Evolutionary conservation across 306 rosid genomes (phyloP).

Genomic region (Luffa aegyptiaca): DNA sequence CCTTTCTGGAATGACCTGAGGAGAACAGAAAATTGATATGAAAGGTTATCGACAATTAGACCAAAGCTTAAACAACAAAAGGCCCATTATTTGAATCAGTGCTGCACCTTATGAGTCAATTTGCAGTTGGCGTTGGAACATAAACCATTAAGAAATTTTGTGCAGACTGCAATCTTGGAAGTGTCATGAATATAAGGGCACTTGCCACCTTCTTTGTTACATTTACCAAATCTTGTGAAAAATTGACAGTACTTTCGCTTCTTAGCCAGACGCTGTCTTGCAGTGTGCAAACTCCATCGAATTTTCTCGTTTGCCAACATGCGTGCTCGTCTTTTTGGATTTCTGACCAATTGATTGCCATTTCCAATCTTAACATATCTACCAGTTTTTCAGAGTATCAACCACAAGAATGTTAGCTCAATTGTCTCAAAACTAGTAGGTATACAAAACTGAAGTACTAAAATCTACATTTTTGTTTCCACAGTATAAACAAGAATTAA

Average conservation of each 20-base stretch:
- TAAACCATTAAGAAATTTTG: slow-evolving; percentile 85
- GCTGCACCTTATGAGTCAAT: slow-evolving; percentile 85
- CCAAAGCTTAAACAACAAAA: background rate
- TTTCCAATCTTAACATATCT: slow-evolving; percentile 89
- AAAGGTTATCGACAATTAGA: slow-evolving; percentile 11
- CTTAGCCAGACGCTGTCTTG: slow-evolving; percentile 80
- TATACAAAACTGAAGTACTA: background rate
- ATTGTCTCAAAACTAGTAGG: background rate
- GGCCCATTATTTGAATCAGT: background rate
- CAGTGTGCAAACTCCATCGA: slow-evolving; percentile 98
- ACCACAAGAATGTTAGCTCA: background rate
- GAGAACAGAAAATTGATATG: slow-evolving; percentile 20
- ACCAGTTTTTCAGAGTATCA: slow-evolving; percentile 19
- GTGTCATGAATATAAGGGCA: slow-evolving; percentile 91
- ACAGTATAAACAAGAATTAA: background rate
- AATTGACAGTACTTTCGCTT: slow-evolving; percentile 87
- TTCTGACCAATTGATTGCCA: slow-evolving; percentile 82
- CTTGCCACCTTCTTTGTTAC: slow-evolving; percentile 84
- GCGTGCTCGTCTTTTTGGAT: slow-evolving; percentile 87
- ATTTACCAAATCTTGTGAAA: slow-evolving; percentile 86
- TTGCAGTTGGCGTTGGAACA: slow-evolving; percentile 83
- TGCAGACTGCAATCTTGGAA: slow-evolving; percentile 93
- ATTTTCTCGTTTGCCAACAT: slow-evolving; percentile 87
- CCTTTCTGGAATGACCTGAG: slow-evolving; percentile 96
- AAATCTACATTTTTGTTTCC: background rate